A percentile compares a stretch with the other conserved stretches of the same genome.
These are phyloP conservation scores for Ganoderma sinense DNA, from an alignment of 1,284 basidiomycete genomes.

Conservation along the genomic window DNA sequence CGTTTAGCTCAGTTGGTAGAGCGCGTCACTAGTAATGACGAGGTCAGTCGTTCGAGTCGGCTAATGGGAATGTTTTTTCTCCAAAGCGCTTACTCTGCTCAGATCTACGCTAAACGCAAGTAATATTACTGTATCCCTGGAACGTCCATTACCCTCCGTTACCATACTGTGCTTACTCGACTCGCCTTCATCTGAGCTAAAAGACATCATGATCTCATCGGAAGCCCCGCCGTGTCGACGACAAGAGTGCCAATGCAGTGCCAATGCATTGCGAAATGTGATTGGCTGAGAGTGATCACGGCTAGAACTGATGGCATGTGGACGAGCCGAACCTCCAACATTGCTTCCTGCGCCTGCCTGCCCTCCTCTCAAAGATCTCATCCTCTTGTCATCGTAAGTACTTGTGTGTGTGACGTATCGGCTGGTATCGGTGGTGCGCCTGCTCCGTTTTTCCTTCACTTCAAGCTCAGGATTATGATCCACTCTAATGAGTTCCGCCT, in stretches of 20 bases:
- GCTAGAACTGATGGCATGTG: neutral
- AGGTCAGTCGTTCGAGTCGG: slow-evolving; percentile 19
- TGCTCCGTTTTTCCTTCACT: neutral
- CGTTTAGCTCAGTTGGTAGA: slow-evolving; percentile 65
- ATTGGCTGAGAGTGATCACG: neutral
- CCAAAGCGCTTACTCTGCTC: too few relatives aligned
- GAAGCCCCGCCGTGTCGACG: neutral
- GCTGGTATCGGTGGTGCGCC: neutral
- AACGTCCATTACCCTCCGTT: too few relatives aligned
- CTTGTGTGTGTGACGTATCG: too few relatives aligned
- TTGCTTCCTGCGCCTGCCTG: too few relatives aligned
- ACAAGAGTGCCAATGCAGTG: neutral
- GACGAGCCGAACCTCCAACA: too few relatives aligned
- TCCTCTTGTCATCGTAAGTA: neutral
- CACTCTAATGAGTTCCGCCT: neutral
- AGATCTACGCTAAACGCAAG: too few relatives aligned
- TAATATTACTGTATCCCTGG: too few relatives aligned
- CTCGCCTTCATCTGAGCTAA: neutral
- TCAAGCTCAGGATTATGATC: neutral
- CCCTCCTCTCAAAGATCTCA: neutral
- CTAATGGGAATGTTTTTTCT: slow-evolving; percentile 11
- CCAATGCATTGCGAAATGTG: too few relatives aligned
- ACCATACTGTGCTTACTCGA: too few relatives aligned
- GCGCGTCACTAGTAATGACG: slow-evolving; percentile 58
- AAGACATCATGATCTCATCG: too few relatives aligned